These are phyloP conservation scores for Tothia fuscella DNA, from an alignment of 2,329 filamentous ascomycete species.

Conservation along the genomic window DNA sequence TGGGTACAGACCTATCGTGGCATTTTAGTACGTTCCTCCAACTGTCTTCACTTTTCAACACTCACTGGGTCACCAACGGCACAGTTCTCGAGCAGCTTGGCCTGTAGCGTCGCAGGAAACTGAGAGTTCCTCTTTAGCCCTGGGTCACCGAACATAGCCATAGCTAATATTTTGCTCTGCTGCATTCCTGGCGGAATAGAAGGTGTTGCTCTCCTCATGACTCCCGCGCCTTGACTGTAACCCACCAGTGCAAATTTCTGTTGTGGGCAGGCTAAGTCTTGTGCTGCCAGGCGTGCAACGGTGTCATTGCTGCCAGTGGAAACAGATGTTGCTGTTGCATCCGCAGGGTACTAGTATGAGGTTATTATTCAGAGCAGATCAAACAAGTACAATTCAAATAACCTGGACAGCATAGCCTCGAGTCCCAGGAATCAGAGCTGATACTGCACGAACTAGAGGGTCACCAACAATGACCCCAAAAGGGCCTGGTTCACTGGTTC, in stretches of 20 bases:
- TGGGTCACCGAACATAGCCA: slow-evolving; percentile 8
- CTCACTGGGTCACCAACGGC: slow-evolving; percentile 5
- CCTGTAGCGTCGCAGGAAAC: background rate
- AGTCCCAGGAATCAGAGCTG: background rate
- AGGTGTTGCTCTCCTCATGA: background rate
- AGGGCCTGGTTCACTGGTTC: background rate
- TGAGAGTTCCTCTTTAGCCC: background rate
- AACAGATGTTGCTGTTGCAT: background rate
- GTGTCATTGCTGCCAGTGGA: background rate
- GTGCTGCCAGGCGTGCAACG: background rate
- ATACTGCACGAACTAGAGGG: background rate
- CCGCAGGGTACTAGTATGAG: background rate
- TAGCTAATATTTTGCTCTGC: slow-evolving; percentile 3
- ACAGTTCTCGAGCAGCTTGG: slow-evolving; percentile 7
- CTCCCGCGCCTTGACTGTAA: slow-evolving; percentile 1
- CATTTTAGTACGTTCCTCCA: too few species aligned
- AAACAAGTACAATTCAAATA: background rate
- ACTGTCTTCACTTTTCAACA: too few species aligned
- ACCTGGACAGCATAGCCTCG: slow-evolving; percentile 3
- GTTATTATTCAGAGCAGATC: background rate
- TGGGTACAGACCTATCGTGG: background rate
- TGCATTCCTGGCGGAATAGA: background rate
- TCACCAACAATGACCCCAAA: slow-evolving; percentile 7
- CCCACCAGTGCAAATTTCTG: slow-evolving; percentile 7
- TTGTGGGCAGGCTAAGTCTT: slow-evolving; percentile 1